Conservation (phyloP, 2,329 filamentous ascomycete genomes). For the Rosellinia necatrix region DNA sequence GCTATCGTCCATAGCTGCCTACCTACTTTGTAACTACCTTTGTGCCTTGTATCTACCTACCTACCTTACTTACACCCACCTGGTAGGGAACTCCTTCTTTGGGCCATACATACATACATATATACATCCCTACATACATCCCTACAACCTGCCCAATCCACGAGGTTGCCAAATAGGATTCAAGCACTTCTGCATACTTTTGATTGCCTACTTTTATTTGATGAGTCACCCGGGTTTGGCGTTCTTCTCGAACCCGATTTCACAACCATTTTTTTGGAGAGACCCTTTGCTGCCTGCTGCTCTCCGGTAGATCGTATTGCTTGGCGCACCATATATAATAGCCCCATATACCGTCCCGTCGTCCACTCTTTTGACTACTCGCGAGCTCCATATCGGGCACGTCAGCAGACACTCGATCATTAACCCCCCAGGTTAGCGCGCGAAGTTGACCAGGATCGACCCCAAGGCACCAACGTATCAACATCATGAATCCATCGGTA, state of each 20-base stretch:
- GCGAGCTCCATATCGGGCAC: neutral
- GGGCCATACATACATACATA: no score
- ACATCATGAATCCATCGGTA: neutral
- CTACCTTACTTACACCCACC: no score
- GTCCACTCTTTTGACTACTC: neutral
- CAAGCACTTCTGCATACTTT: no score
- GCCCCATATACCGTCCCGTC: neutral
- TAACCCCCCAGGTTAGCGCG: neutral
- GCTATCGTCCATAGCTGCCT: no score
- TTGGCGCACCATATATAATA: slow-evolving; percentile 22
- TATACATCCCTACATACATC: neutral
- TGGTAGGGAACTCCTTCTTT: no score
- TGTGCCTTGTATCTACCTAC: no score
- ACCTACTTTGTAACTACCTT: no score
- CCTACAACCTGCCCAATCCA: no score
- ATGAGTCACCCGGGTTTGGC: slow-evolving; percentile 2
- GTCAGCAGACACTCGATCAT: neutral
- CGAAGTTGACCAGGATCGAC: neutral
- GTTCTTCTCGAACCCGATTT: neutral
- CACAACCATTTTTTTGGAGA: neutral
- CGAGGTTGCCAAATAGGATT: no score
- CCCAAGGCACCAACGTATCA: neutral
- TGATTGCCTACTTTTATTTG: no score
- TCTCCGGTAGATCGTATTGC: neutral
- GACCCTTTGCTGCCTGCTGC: slow-evolving; percentile 5